Evolutionary conservation across 352 stramenopile species (phyloP), one percentile per base, ranked within the genome.

Genomic region (Phytophthora sp.): DNA sequence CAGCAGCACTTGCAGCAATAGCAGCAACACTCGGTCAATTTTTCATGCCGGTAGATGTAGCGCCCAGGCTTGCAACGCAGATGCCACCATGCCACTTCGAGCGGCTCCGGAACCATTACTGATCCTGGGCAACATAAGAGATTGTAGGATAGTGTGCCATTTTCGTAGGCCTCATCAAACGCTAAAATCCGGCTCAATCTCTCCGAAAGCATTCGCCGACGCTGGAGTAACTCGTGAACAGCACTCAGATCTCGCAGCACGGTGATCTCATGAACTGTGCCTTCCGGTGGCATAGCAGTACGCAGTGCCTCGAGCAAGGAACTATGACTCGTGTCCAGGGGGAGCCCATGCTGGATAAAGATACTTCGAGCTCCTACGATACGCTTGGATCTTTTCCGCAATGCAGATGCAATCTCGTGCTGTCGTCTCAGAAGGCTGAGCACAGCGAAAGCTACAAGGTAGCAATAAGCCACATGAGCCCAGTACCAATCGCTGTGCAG

Each of bases 401-500:
- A 72, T n/a, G 59, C 77, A 17, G 70, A 85, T 0, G 72, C 64
- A 27, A 86, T 45, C 28, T 74, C 66, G 44, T 86, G 68, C 50
- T 92, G 84, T 18, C 76, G 82, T 1, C 64, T 17, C 28, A 94
- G 38, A 21, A 94, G 76, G 15, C 30, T 30, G 7, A 92, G 45
- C 18, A 91, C 72, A 13, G 77, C 74, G 8, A 52, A 74, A 4
- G 76, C 84, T 5, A 91, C 76, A 8, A 91, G 10, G 56, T 94
- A 94, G 60, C 79, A 91, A 35, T 92, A 92, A 10, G 50, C 79
- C 3, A 94, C 85, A 50, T 94, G 85, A 10, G 66, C 69, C 85
- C 85, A 94, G 57, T 87, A 89, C 83, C 85, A 94, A 35, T 85
- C 51, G 51, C 85, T 94, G 41, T 84, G 73, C 0, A 94, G 66